phyloP scores from a whole-genome alignment of 345 rosid genomes.

The Eutrema heterophyllum region DNA sequence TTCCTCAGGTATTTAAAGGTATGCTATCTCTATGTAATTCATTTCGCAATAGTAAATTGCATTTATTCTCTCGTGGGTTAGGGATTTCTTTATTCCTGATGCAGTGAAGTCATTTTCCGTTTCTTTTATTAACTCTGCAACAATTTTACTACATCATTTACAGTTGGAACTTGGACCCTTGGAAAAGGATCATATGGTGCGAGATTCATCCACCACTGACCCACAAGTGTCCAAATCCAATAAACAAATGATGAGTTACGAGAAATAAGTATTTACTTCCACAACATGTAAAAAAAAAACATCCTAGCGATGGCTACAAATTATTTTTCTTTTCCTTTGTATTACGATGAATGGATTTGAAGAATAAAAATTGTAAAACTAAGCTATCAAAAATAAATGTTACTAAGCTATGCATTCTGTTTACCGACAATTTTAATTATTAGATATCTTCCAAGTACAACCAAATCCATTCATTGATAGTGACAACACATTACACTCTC shows the following conservation, averaged over 20 bases:
- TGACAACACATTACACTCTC: not conserved
- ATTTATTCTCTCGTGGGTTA: not conserved
- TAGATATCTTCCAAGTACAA: constrained; percentile 1
- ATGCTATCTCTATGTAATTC: too few species aligned
- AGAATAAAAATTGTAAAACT: too few species aligned
- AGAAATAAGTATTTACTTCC: not conserved
- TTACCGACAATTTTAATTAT: constrained; percentile 2
- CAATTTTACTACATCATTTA: not conserved
- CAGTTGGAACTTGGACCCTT: not conserved
- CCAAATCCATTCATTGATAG: not conserved
- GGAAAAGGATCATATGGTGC: not conserved
- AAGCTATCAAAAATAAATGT: too few species aligned
- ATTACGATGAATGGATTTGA: too few species aligned
- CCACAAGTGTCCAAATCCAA: not conserved
- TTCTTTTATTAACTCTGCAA: not conserved
- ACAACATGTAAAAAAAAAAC: not conserved
- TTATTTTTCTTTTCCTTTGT: not conserved
- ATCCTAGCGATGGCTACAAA: not conserved
- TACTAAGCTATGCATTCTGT: not conserved
- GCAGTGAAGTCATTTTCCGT: not conserved
- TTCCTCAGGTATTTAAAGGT: too few species aligned
- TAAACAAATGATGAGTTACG: not conserved
- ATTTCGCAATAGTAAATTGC: not conserved
- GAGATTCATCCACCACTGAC: not conserved
- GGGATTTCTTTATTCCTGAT: not conserved